Base-by-base conservation (phyloP, 78 protist species). In the Dictyostelium firmibasis region DNA sequence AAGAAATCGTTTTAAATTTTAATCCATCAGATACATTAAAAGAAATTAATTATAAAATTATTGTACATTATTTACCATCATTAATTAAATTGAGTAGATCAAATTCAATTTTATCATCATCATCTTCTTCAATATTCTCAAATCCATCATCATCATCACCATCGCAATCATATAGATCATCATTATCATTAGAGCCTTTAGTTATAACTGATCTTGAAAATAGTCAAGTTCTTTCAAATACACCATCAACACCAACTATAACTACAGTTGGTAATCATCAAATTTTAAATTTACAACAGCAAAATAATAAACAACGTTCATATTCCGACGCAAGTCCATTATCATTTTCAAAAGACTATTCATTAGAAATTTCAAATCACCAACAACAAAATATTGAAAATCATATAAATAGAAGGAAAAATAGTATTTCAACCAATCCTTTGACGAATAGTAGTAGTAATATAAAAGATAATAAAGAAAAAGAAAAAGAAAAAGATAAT, bases 41-140 rank as follows among this genome's bases (percentile, higher is more conserved):
- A n/a, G 62, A 60, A 16, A 89, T 89, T 44, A 81, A 83, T n/a
- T 20, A 89, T 50, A 89, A 89, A 50, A 79, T 89, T n/a, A 85
- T 74, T 33, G 67, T 41, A 50, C 33, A 57, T 31, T 77, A 86
- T 43, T 25, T 78, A 23, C 94, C 87, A 38, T 38, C 41, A 9
- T 36, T 81, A 23, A 89, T 81, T 70, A 60, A 69, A 89, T 27
- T 70, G 57, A 16, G 35, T 20, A 62, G 94, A 23, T 84, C 89
- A 67, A 31, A 27, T 41, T 84, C 89, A 23, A 47, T 79, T 3
- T 5, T 67, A 13, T 38, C 27, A 20, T 14, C 50, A n/a, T 35
- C 23, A 8, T 11, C 53, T 11, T 18, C 23, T n/a, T 29, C 31
- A 3, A 11, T 18, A 4, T 29, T 25, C 5, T 36, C n/a, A 57